These are phyloP conservation scores for Cicer cuneatum DNA, from an alignment of 306 rosid genomes.

Conservation along the genomic window DNA sequence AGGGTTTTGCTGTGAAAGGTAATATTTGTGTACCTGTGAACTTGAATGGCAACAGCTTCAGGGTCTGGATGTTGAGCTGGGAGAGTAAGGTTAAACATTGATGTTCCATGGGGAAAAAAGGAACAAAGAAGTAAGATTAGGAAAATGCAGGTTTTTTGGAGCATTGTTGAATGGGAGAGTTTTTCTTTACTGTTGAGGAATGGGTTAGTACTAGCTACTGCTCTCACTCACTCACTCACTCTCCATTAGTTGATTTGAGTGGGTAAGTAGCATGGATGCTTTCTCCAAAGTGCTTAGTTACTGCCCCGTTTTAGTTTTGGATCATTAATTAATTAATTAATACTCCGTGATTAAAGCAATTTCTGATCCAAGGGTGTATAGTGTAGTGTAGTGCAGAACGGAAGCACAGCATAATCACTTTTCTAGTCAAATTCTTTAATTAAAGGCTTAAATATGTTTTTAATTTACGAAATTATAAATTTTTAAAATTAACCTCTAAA, in stretches of 20 bases:
- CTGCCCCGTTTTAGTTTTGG: not conserved
- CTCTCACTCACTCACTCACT: conserved; percentile 8
- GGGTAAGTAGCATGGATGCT: not conserved
- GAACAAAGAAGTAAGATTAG: conserved; percentile 51
- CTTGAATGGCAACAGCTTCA: conserved; percentile 66
- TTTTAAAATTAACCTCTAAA: too few relatives aligned
- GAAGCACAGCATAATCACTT: conserved; percentile 36
- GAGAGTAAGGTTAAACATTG: conserved; percentile 73
- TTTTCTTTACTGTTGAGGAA: not conserved
- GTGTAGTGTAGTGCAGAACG: conserved; percentile 28
- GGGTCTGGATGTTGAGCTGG: conserved; percentile 88
- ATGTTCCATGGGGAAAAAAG: conserved; percentile 41
- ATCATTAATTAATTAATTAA: conserved; percentile 11
- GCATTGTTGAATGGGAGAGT: conserved; percentile 53
- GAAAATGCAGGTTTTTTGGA: conserved; percentile 62
- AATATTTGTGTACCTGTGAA: conserved; percentile 60
- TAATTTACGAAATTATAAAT: too few relatives aligned
- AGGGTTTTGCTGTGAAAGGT: not conserved
- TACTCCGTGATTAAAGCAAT: conserved; percentile 38
- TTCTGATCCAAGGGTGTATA: conserved; percentile 13
- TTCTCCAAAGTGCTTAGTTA: conserved; percentile 15
- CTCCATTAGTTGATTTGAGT: conserved; percentile 18
- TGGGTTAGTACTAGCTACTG: not conserved
- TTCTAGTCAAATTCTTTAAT: conserved; percentile 16
- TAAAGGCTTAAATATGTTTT: too few relatives aligned